Base-by-base conservation (phyloP, 306 rosid species). In the Abrus pulchellus region DNA sequence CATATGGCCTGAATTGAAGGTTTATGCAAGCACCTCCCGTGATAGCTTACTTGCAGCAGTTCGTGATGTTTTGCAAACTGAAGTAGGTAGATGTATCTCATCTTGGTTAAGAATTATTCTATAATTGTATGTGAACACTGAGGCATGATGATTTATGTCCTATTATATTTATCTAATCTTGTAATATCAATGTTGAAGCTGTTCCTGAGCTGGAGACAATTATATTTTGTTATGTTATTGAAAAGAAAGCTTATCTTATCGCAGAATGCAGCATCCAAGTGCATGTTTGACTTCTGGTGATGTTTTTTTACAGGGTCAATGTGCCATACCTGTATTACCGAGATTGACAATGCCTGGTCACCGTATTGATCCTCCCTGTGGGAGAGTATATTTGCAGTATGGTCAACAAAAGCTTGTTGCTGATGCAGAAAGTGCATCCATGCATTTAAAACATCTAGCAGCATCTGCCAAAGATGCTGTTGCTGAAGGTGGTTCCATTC, bases 271-370 rank as follows among this genome's bases (percentile, higher is more conserved):
- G 48, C 9, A 48, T 59, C 32, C 68, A 63, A 72, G 78, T 75
- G 52, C 57, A 68, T 84, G 77, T 69, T 84, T 91, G 89, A 89
- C 83, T 73, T 76, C 56, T 76, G 74, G 14, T 78, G 9, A 68
- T 73, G 77, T 77, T 60, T 73, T 41, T 81, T 73, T 89, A 67
- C 86, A 96, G 99, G 90, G 97, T 69, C 99, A 96, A 69, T 93
- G 96, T 82, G 89, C 98, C 45, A 88, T 96, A 73, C 90, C 99
- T 82, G 83, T 95, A 66, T 92, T 93, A 87, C 98, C 99, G 57
- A 92, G 99, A 90, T 85, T 96, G 87, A 96, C 99, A 57, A 92
- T 96, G 98, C 99, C 99, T 60, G 99, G 99, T 66, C 99, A 96
- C 85, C 97, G 91, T 68, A 82, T 96, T 78, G 99, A 96, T 86